Conservation (phyloP, 805 yeast genomes). For the Scheffersomyces coipomensis region DNA sequence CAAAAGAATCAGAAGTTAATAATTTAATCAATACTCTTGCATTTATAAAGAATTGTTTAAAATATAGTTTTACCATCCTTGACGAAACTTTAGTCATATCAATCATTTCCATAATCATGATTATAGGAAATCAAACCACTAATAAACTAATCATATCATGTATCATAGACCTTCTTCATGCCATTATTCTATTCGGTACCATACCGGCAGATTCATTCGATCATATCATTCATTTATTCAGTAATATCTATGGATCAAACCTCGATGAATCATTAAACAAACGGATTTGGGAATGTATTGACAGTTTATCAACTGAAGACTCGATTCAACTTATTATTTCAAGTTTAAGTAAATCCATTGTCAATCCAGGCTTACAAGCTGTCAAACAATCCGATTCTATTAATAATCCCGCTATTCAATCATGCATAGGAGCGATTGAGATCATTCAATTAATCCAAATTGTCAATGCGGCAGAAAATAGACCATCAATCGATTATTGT, state of each 20-base stretch:
- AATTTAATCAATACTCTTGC: conserved; percentile 19
- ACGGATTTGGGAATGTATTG: conserved; percentile 37
- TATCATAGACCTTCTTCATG: conserved; percentile 41
- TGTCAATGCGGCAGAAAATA: conserved; percentile 19
- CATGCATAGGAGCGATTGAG: conserved; percentile 40
- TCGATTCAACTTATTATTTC: conserved; percentile 24
- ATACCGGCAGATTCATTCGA: conserved; percentile 42
- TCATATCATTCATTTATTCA: conserved; percentile 41
- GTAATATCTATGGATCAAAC: conserved; percentile 39
- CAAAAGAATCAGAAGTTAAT: conserved; percentile 9
- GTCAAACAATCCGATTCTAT: conserved; percentile 1
- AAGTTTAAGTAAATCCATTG: conserved; percentile 17
- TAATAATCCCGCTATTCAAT: conserved; percentile 13
- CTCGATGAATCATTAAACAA: conserved; percentile 28
- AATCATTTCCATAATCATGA: conserved; percentile 31
- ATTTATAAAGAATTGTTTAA: conserved; percentile 45
- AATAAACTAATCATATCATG: conserved; percentile 32
- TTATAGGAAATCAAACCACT: conserved; percentile 39
- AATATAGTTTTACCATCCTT: conserved; percentile 45
- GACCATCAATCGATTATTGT: conserved; percentile 11
- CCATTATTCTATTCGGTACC: conserved; percentile 44
- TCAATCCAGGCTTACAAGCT: conserved; percentile 19
- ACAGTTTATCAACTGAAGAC: conserved; percentile 35
- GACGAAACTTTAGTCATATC: conserved; percentile 33
- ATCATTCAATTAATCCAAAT: conserved; percentile 31